Evolutionary conservation across 2,329 filamentous ascomycete species (phyloP).

Genomic region (Pseudogymnoascus sp.): DNA sequence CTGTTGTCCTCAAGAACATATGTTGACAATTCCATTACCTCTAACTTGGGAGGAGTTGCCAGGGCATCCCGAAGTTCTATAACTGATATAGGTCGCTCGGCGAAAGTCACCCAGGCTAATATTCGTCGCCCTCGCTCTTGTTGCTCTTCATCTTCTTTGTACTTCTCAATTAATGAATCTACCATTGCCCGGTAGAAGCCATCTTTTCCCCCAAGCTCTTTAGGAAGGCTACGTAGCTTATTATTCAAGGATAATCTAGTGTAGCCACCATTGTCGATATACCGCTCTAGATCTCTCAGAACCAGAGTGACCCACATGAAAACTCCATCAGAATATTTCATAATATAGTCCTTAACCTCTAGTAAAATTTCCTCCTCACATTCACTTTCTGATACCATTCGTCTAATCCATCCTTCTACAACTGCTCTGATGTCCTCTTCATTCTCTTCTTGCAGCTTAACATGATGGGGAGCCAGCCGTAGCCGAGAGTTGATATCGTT

Average conservation of each 20-base stretch:
- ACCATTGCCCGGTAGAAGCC: background rate
- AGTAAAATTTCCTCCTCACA: background rate
- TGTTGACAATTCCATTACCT: background rate
- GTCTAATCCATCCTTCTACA: background rate
- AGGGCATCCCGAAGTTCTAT: slow-evolving; percentile 4
- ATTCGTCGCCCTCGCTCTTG: background rate
- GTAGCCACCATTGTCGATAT: background rate
- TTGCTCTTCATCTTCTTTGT: background rate
- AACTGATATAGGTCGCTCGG: background rate
- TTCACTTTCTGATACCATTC: background rate
- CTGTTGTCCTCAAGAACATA: background rate
- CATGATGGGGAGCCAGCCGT: background rate
- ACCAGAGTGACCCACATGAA: background rate
- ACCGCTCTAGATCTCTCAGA: background rate
- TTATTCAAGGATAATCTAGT: background rate
- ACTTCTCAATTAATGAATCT: background rate
- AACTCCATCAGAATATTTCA: background rate
- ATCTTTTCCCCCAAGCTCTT: background rate
- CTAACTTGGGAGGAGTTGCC: background rate
- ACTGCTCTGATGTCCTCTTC: background rate
- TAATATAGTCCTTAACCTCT: background rate
- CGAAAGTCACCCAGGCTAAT: slow-evolving; percentile 11
- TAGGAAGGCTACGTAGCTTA: background rate
- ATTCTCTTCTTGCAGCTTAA: slow-evolving; percentile 3
- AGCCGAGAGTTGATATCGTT: background rate